Base-by-base conservation (phyloP, 192 early-diverging fungal genomes). In the Coemansia sp. region DNA sequence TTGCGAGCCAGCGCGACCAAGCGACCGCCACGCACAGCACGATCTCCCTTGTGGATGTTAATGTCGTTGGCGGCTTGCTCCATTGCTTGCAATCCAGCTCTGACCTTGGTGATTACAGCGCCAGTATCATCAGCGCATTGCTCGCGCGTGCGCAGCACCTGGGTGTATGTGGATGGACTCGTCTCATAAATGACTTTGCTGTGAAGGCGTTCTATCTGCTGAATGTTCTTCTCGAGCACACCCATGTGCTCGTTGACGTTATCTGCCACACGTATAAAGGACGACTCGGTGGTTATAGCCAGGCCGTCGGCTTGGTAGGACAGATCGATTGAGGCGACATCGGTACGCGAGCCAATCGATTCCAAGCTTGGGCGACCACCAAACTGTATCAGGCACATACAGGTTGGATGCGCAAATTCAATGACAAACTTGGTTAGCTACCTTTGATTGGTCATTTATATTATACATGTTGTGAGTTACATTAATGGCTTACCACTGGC, bases 141-240 rank as follows among this genome's bases (percentile, higher is more conserved):
- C 23, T 64, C 57, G 27, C 62, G 61, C 7, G 40, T 50, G 14
- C 53, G 52, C 9, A 55, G 50, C 8, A 48, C 45, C 4, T 48
- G 60, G 11, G 41, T 54, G 61, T 66, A 47, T 27, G 36, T 57
- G 49, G 42, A 57, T 2, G 52, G 51, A 23, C 58, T 59, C 31
- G 47, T 58, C 25, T 61, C 46, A 19, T 65, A 60, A 17, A 71
- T 59, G 14, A 62, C 62, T n/a, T 64, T 57, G 27, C 42, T 31
- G 42, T 64, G 57, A 6, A 65, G 53, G 7, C 39, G 49, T 39
- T 65, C 62, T 17, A 71, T 57, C 14, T 71, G 55, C 0, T 37
- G 13, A 23, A 71, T 31, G 38, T 56, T 57, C 22, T 65, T 59
- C 10, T 39, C 23, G 0, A 71, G 26, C 4, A 40, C 33, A 15